phyloP scores from a whole-genome alignment of 495 filamentous ascomycete species.

The Trichoderma virens region DNA sequence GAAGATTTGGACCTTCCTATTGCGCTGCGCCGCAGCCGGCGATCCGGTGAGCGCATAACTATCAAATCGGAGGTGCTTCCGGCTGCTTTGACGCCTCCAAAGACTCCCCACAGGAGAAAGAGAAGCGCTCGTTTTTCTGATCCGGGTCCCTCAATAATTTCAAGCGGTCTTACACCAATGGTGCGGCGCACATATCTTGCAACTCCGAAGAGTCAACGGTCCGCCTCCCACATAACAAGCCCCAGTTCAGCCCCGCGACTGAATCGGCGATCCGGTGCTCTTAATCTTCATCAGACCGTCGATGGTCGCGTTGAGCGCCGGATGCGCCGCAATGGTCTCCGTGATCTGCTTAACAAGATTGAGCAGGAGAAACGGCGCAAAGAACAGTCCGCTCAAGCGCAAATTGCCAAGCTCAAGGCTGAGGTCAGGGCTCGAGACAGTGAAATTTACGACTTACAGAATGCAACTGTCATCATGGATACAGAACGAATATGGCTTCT shows the following conservation, averaged over 20 bases:
- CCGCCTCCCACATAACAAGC: slow-evolving; percentile 24
- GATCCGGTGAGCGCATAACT: slow-evolving; percentile 7
- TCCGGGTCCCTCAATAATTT: slow-evolving; percentile 44
- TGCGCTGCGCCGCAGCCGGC: slow-evolving; percentile 22
- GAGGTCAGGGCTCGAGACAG: slow-evolving; percentile 45
- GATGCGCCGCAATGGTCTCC: slow-evolving; percentile 61
- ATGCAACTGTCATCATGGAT: slow-evolving; percentile 38
- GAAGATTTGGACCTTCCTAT: slow-evolving; percentile 18
- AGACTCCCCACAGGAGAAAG: slow-evolving; percentile 37
- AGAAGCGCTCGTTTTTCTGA: slow-evolving; percentile 63
- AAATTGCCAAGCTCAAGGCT: slow-evolving; percentile 43
- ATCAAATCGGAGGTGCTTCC: neutral
- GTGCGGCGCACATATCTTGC: slow-evolving; percentile 50
- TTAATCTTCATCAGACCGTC: slow-evolving; percentile 46
- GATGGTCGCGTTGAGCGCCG: slow-evolving; percentile 65
- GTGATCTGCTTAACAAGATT: slow-evolving; percentile 66
- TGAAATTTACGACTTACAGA: slow-evolving; percentile 40
- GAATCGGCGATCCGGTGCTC: slow-evolving; percentile 52
- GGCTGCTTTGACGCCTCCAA: neutral
- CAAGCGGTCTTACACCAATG: slow-evolving; percentile 64
- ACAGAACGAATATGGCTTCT: slow-evolving; percentile 35
- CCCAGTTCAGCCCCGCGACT: slow-evolving; percentile 22
- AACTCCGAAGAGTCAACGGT: slow-evolving; percentile 32
- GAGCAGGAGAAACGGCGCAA: slow-evolving; percentile 46
- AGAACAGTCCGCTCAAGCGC: slow-evolving; percentile 27